Conservation (phyloP, 2,329 filamentous ascomycete genomes). For the Fusarium sp. region DNA sequence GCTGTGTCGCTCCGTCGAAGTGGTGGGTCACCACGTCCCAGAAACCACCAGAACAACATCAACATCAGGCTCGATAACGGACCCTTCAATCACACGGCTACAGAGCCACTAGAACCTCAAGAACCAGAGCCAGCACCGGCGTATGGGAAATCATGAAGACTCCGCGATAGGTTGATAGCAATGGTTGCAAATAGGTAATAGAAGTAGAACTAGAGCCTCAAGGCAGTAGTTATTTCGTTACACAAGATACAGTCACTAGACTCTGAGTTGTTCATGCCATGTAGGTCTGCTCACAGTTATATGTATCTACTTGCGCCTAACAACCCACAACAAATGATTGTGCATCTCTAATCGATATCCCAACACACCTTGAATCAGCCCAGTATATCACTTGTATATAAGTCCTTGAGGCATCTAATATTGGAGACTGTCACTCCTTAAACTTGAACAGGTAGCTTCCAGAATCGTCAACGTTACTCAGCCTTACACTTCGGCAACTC, state of each 20-base stretch:
- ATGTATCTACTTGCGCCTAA: not conserved
- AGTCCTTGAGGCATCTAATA: too few relatives aligned
- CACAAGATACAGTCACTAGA: not conserved
- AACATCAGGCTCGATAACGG: not conserved
- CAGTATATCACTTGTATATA: too few relatives aligned
- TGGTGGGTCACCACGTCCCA: not conserved
- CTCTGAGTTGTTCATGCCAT: not conserved
- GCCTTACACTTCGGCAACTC: too few relatives aligned
- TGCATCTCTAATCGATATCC: not conserved
- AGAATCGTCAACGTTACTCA: too few relatives aligned
- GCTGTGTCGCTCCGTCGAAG: not conserved
- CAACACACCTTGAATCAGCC: not conserved
- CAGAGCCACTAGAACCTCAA: not conserved
- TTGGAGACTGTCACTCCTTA: too few relatives aligned
- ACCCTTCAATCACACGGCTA: not conserved
- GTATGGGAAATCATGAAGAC: not conserved
- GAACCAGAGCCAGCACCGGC: not conserved
- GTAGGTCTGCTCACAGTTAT: not conserved
- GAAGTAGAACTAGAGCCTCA: not conserved
- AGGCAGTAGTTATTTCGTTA: not conserved
- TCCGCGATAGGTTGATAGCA: not conserved
- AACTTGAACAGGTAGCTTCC: too few relatives aligned
- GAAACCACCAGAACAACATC: not conserved
- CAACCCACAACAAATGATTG: not conserved
- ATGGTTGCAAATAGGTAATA: not conserved